These are phyloP conservation scores for Ophiocordyceps camponoti-floridani DNA, from an alignment of 2,329 filamentous ascomycete genomes.

Conservation along the genomic window DNA sequence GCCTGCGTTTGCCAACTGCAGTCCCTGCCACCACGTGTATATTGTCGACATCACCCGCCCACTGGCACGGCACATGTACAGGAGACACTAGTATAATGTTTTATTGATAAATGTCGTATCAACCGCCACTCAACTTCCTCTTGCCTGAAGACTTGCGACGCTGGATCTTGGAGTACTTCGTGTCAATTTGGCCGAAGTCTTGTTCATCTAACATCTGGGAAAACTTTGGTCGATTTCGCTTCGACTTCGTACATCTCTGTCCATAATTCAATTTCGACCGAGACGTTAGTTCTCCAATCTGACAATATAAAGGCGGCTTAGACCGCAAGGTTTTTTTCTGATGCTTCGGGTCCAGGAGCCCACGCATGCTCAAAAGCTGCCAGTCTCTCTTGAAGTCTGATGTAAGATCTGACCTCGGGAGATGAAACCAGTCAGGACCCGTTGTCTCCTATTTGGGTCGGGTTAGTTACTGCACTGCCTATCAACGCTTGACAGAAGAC, in stretches of 20 bases:
- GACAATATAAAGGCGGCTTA: slow-evolving; percentile 56
- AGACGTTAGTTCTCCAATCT: slow-evolving; percentile 56
- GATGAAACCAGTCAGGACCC: slow-evolving; percentile 70
- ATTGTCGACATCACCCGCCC: too few relatives aligned
- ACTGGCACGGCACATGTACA: too few relatives aligned
- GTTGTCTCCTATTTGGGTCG: slow-evolving; percentile 33
- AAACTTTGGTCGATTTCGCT: background rate
- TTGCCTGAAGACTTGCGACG: too few relatives aligned
- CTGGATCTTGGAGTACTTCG: background rate
- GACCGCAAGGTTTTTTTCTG: slow-evolving; percentile 77
- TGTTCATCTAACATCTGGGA: background rate
- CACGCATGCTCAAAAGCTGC: slow-evolving; percentile 77
- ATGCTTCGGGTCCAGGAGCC: slow-evolving; percentile 75
- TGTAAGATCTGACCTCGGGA: slow-evolving; percentile 71
- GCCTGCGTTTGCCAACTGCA: too few relatives aligned
- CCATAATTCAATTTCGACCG: background rate
- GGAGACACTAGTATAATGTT: too few relatives aligned
- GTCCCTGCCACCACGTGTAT: too few relatives aligned
- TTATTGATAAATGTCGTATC: too few relatives aligned
- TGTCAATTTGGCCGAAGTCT: background rate
- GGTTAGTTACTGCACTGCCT: background rate
- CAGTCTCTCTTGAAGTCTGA: slow-evolving; percentile 77
- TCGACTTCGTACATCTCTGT: background rate
- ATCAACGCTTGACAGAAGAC: too few relatives aligned
- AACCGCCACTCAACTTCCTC: too few relatives aligned